Base-by-base conservation (phyloP, 2,329 filamentous ascomycete genomes). In the Xylaria sp. region DNA sequence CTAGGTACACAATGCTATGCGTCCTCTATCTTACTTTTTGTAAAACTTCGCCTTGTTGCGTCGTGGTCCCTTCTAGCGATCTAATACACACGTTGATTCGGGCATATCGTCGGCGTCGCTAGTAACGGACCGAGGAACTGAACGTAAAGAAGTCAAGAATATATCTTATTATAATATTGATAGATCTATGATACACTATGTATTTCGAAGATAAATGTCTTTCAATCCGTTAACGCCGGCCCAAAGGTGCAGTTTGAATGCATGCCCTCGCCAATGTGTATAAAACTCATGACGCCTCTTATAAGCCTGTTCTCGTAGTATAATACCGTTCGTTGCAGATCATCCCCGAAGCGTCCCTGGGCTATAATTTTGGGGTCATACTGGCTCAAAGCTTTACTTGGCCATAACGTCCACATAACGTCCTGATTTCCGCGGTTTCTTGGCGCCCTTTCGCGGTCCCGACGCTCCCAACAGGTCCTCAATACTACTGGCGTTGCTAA, bases 331-430 rank as follows among this genome's bases (percentile, higher is more conserved):
- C 48, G 13, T 68, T 46, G 62, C 18, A 54, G 15, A 55, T 66
- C 54, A 65, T 68, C 39, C 56, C 37, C 39, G n/a, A 46, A 50
- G n/a, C 56, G 37, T 8, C 25, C 20, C 37, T 31, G 46, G n/a
- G 18, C 46, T 20, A 62, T 25, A 18, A 39, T 31, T 44, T 20
- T 18, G 13, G 12, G n/a, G 34, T 52, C 34, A 28, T 12, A 12
- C 15, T 46, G 18, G 23, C 8, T 48, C 13, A 46, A 37, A 34
- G 31, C 28, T 50, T 71, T 81, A 87, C 77, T 93, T 91, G 10
- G 92, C 92, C 94, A 98, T 98, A 69, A 99, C 94, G 86, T 99
- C 96, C 37, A 99, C 91, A 84, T 99, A 99, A 34, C 94, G 86
- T 37, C 94, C 91, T 25, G 91, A 90, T 85, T 94, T 97, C 84